Evolutionary conservation across 345 rosid species (phyloP).

Genomic region (Euphorbia lathyris): DNA sequence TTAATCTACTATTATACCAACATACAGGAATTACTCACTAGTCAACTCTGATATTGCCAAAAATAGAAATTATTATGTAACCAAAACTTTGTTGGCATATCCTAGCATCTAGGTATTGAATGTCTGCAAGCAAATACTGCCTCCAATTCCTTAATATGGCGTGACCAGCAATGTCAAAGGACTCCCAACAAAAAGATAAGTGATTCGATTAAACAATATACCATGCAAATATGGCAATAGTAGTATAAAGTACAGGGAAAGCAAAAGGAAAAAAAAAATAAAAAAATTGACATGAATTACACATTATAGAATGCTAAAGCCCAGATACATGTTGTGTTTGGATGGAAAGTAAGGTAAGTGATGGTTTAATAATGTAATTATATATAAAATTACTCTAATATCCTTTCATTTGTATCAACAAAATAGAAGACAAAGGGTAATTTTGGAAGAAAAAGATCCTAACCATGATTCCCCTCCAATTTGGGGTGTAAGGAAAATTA

Average conservation of each 20-base stretch:
- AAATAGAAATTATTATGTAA: conserved; percentile 10
- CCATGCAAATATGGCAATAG: not conserved
- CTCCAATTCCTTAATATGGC: conserved; percentile 8
- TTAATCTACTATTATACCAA: conserved; percentile 33
- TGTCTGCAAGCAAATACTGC: conserved; percentile 1
- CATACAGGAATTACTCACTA: conserved; percentile 1
- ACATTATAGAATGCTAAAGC: not conserved
- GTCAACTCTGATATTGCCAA: conserved; percentile 95
- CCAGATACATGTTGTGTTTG: conserved; percentile 5
- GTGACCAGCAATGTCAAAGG: conserved; percentile 4
- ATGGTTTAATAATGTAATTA: no score
- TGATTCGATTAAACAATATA: conserved; percentile 5
- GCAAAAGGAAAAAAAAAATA: not conserved
- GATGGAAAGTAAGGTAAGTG: no score
- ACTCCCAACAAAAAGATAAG: conserved; percentile 11
- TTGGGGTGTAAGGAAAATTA: no score
- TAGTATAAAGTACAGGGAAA: not conserved
- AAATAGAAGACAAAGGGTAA: no score
- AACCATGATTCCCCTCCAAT: no score
- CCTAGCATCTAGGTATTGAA: not conserved
- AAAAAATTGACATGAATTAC: not conserved
- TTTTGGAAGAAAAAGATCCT: no score
- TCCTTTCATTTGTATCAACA: no score
- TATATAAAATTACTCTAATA: no score
- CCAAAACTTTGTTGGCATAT: not conserved